phyloP scores from a whole-genome alignment of 331 rosid genomes.

The Malus hybrid region DNA sequence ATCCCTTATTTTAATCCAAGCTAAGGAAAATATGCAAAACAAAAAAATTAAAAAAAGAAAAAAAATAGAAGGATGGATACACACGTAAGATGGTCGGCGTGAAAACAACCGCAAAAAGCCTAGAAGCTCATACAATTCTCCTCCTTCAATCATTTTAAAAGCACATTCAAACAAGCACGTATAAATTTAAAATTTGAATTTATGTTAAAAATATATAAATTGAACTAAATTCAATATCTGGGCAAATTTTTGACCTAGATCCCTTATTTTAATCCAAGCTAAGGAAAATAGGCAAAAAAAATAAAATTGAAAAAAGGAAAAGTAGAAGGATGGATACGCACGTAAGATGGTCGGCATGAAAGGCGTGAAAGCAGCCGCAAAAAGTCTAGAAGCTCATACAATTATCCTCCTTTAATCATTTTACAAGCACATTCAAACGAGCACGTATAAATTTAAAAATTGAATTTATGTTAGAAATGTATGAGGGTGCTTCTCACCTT shows the following conservation, averaged over 20 bases:
- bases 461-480: too few relatives aligned
- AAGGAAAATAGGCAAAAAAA: not conserved
- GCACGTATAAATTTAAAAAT: too few relatives aligned
- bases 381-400: not conserved
- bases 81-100: slow-evolving; percentile 25
- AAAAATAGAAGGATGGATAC: not conserved
- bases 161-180: too few relatives aligned
- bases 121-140: not conserved
- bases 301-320: not conserved
- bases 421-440: too few relatives aligned
- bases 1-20: not conserved
- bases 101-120: not conserved
- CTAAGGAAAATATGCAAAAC: not conserved
- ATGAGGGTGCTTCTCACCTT: too few relatives aligned
- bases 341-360: slow-evolving; percentile 17
- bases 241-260: too few relatives aligned
- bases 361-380: not conserved
- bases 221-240: too few relatives aligned
- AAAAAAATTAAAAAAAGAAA: not conserved
- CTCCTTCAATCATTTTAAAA: too few relatives aligned
- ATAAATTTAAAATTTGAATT: too few relatives aligned
- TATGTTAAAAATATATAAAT: too few relatives aligned
- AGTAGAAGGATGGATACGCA: slow-evolving; percentile 8
- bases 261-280: not conserved
- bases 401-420: not conserved